Conservation (phyloP, 768 basidiomycete genomes). For the Brasilioporus rufonigricans region DNA sequence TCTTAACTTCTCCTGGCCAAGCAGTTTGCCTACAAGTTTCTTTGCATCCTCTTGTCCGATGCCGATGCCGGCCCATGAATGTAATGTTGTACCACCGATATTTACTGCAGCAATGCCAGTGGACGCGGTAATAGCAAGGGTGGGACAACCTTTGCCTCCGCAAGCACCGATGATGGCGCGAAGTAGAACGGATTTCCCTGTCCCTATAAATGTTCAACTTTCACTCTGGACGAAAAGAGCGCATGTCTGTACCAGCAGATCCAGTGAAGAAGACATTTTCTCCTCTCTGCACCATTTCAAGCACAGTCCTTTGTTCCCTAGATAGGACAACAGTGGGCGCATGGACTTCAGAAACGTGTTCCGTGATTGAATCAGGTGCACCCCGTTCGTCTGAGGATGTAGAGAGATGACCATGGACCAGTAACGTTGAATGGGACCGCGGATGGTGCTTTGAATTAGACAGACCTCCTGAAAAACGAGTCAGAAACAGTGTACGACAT, state of each 20-base stretch:
- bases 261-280: slow-evolving; percentile 84
- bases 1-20: slow-evolving; percentile 37
- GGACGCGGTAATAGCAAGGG: slow-evolving; percentile 75
- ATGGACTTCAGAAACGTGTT: neutral
- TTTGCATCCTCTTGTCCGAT: slow-evolving; percentile 60
- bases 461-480: slow-evolving; percentile 4
- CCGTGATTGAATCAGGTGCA: neutral
- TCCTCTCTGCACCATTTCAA: slow-evolving; percentile 53
- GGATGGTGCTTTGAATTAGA: neutral
- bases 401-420: neutral
- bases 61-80: slow-evolving; percentile 81
- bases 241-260: slow-evolving; percentile 53
- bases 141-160: slow-evolving; percentile 33
- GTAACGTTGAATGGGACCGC: neutral
- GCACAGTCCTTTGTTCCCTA: slow-evolving; percentile 48
- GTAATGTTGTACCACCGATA: slow-evolving; percentile 78
- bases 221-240: neutral
- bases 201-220: slow-evolving; percentile 41
- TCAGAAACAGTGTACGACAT: neutral
- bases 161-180: slow-evolving; percentile 64
- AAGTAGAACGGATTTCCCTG: slow-evolving; percentile 82
- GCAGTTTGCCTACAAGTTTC: slow-evolving; percentile 53
- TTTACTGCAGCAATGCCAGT: slow-evolving; percentile 81
- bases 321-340: slow-evolving; percentile 40
- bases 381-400: neutral